Evolutionary conservation across 1,284 basidiomycete species (phyloP), one percentile per base, ranked within the genome.

Genomic region (Wallemia hederae): DNA sequence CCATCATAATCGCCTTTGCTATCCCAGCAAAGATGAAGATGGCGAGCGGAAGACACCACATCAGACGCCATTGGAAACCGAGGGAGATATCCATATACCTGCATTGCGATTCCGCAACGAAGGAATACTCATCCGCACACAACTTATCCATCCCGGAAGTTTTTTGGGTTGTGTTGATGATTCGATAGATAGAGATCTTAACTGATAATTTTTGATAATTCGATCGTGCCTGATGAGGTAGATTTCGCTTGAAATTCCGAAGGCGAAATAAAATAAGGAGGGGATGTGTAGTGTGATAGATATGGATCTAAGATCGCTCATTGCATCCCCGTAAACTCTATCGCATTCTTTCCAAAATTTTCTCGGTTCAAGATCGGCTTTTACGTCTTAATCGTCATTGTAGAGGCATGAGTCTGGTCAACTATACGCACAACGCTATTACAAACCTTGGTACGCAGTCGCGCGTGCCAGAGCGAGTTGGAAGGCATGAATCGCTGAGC

Each of bases 31-130:
- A 58, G 11, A 58, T 15, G 56, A 58, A 58, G 2, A 58, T 60
- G 27, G 33, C 33, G 24, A 39, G 26, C 0, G 25, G 60, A 59
- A 59, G 25, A 39, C 33, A 26, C 26, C 27, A 28, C 22, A 57
- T 39, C 25, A 60, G 55, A 55, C 14, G 11, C 39, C 39, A 49
- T n/a, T 49, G 39, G 59, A 63, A 57, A 58, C 62, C 3, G 25
- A 61, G 3, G 26, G 58, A 24, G 59, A 62, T 60, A 49, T 63
- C 25, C 49, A 62, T 7, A 25, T 55, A 31, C 55, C 62, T 55
- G 56, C 61, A 17, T 29, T 57, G 33, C 17, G 24, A 17, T 55
- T 61, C 58, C 59, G 61, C 24, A n/a, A 34, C 22, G 60, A 62
- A 62, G 56, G 26, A 34, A 60, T 58, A 7, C 60, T 62, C 33